phyloP scores from a whole-genome alignment of 179 eudicot genomes.

The Heliamphora pulchella region DNA sequence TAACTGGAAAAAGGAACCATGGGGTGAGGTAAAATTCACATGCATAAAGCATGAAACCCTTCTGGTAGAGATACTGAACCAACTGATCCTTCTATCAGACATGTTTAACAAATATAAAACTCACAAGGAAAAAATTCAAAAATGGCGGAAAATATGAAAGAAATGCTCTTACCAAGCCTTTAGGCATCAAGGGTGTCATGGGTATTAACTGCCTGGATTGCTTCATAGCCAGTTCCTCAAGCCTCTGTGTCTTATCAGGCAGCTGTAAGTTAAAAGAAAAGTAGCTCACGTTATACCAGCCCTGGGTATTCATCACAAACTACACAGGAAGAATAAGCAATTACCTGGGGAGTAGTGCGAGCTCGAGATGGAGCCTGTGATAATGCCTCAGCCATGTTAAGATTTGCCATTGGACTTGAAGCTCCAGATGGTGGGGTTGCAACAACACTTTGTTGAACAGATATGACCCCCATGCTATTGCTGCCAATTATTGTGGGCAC shows the following conservation, averaged over 20 bases:
- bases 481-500: conserved; percentile 48
- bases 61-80: not conserved
- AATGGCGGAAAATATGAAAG: not conserved
- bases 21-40: not conserved
- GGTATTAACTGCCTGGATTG: conserved; percentile 85
- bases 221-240: conserved; percentile 73
- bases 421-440: conserved; percentile 27
- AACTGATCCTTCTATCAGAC: not conserved
- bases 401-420: conserved; percentile 36
- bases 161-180: conserved; percentile 42
- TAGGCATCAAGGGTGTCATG: conserved; percentile 57
- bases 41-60: not conserved
- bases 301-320: not conserved
- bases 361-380: conserved; percentile 62
- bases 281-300: not conserved
- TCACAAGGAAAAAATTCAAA: not conserved
- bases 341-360: conserved; percentile 51
- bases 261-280: conserved; percentile 31
- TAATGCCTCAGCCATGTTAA: conserved; percentile 87
- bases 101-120: not conserved
- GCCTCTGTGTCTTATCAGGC: conserved; percentile 59
- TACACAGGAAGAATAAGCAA: too few relatives aligned
- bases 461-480: conserved; percentile 30
- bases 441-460: conserved; percentile 27
- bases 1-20: not conserved